These are phyloP conservation scores for Leishmania mexicana DNA, from an alignment of 208 protist genomes.

Conservation along the genomic window DNA sequence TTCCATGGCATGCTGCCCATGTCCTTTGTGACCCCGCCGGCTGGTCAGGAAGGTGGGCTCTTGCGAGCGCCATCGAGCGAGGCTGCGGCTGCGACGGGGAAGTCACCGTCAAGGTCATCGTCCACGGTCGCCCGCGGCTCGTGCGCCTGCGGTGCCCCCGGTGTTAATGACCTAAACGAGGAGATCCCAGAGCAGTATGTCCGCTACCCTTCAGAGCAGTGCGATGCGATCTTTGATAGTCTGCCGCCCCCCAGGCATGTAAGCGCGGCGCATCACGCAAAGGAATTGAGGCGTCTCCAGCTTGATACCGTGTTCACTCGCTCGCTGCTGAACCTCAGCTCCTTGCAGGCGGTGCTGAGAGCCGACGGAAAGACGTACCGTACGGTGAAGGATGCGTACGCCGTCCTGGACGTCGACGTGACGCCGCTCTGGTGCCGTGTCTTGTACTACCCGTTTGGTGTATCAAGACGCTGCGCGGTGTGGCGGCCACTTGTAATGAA, in stretches of 20 bases:
- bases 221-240: constrained; percentile 62
- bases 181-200: constrained; percentile 63
- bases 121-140: constrained; percentile 8
- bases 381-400: constrained; percentile 24
- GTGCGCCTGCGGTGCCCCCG: constrained; percentile 40
- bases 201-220: constrained; percentile 30
- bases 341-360: constrained; percentile 1
- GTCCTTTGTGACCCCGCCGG: constrained; percentile 20
- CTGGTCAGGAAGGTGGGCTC: constrained; percentile 2
- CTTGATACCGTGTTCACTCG: constrained; percentile 32
- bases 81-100: not conserved
- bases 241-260: constrained; percentile 14
- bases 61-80: not conserved
- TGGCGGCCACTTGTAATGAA: constrained; percentile 45
- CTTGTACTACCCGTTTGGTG: constrained; percentile 69
- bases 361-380: constrained; percentile 20
- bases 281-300: constrained; percentile 4
- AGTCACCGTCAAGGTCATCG: too few relatives aligned
- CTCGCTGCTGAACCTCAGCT: constrained; percentile 25
- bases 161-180: constrained; percentile 59
- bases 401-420: constrained; percentile 47
- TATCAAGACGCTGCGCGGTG: constrained; percentile 47
- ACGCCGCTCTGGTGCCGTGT: constrained; percentile 76
- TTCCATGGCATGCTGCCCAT: constrained; percentile 51
- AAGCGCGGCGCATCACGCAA: constrained; percentile 1